Evolutionary conservation across 2,329 filamentous ascomycete genomes (phyloP).

Genomic region (Cladosporium sp.): DNA sequence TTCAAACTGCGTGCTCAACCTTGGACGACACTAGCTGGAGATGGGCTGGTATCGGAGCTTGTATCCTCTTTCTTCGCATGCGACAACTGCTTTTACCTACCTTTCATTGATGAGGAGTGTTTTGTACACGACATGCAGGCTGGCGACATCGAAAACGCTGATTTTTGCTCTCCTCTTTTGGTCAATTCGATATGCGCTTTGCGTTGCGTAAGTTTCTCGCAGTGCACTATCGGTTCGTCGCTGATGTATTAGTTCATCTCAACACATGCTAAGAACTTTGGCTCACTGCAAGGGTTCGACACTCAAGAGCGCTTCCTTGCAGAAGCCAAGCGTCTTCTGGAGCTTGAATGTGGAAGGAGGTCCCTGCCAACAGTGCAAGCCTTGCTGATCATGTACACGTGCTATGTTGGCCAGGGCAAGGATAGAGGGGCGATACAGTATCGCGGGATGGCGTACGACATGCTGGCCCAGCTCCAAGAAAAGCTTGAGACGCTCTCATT

Average conservation of each 20-base stretch:
- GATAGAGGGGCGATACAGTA: no score
- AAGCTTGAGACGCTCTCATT: no score
- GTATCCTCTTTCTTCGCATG: constrained; percentile 5
- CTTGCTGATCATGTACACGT: no score
- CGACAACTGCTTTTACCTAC: constrained; percentile 6
- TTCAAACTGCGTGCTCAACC: constrained; percentile 2
- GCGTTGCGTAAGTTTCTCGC: constrained; percentile 8
- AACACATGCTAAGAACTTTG: no score
- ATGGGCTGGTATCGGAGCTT: constrained; percentile 4
- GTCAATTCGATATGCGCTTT: constrained; percentile 30
- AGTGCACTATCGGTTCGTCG: no score
- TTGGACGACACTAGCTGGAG: not conserved
- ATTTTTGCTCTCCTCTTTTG: constrained; percentile 29
- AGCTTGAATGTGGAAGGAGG: no score
- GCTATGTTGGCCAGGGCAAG: no score
- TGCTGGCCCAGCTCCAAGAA: no score
- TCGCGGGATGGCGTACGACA: no score
- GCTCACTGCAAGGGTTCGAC: constrained; percentile 4
- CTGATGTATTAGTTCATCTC: no score
- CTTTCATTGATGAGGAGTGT: constrained; percentile 3
- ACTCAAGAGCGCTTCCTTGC: not conserved
- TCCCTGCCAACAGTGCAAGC: no score
- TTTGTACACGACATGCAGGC: constrained; percentile 4
- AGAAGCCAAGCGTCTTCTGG: not conserved
- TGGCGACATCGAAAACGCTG: not conserved